Conservation (phyloP, 2,329 filamentous ascomycete genomes). For the Aspergillus fructus region DNA sequence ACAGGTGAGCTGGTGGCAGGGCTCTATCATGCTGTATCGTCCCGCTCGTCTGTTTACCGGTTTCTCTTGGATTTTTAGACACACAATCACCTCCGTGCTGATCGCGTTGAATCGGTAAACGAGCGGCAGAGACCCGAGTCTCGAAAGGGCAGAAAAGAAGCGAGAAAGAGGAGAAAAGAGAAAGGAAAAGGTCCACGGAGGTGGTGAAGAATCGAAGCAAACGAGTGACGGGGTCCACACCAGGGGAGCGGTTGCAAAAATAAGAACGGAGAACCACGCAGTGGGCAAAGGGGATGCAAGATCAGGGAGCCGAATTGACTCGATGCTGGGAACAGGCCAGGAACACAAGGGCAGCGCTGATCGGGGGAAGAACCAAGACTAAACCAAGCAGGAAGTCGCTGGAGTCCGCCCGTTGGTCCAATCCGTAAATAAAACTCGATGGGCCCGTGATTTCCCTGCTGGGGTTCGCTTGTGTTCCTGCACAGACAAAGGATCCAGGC, state of each 20-base stretch:
- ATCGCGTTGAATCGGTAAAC: constrained; percentile 11
- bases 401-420: background rate
- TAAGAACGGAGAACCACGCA: constrained; percentile 5
- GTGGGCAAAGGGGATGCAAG: constrained; percentile 5
- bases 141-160: background rate
- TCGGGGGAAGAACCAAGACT: constrained; percentile 3
- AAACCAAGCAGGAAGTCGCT: constrained; percentile 1
- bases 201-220: constrained; percentile 14
- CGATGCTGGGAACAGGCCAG: background rate
- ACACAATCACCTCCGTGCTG: background rate
- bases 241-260: background rate
- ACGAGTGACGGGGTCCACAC: constrained; percentile 13
- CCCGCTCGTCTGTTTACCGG: background rate
- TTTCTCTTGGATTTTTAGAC: no score
- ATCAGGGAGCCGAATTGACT: constrained; percentile 1
- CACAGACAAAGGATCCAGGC: background rate
- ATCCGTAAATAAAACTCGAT: background rate
- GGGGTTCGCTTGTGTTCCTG: background rate
- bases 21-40: constrained; percentile 13
- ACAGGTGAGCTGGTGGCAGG: background rate
- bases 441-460: constrained; percentile 8
- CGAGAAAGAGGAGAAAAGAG: background rate
- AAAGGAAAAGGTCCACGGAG: background rate
- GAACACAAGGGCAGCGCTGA: constrained; percentile 4
- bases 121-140: constrained; percentile 4